Evolutionary conservation across 192 early-diverging fungal species (phyloP).

Genomic region (Allomyces macrogynus): DNA sequence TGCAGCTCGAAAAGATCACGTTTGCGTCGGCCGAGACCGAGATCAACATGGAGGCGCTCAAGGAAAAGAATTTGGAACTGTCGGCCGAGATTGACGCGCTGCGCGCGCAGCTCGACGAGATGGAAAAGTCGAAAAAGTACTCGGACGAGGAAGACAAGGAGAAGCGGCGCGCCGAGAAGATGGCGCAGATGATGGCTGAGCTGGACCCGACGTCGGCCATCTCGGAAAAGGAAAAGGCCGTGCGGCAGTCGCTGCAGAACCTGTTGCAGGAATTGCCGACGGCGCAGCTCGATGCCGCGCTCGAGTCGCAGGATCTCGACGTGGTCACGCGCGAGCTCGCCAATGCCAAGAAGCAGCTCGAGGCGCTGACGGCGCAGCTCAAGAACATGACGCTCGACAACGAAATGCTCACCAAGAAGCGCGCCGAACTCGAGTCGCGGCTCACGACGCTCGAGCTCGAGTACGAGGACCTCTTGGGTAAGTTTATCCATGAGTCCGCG

Average conservation of each 20-base stretch:
- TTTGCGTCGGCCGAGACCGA: constrained; percentile 75
- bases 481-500: constrained; percentile 2
- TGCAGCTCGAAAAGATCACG: constrained; percentile 69
- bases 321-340: constrained; percentile 40
- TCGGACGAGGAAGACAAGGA: constrained; percentile 44
- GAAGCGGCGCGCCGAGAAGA: constrained; percentile 59
- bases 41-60: constrained; percentile 75
- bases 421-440: constrained; percentile 45
- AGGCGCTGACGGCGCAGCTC: constrained; percentile 42
- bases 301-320: constrained; percentile 38
- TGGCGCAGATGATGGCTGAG: constrained; percentile 64
- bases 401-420: constrained; percentile 26
- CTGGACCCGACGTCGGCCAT: constrained; percentile 58
- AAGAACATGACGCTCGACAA: constrained; percentile 38
- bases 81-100: constrained; percentile 48
- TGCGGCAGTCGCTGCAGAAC: constrained; percentile 44
- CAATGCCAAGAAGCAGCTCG: constrained; percentile 37
- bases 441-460: constrained; percentile 50
- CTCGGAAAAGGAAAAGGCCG: constrained; percentile 50
- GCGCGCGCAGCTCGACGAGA: constrained; percentile 40
- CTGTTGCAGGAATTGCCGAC: background rate
- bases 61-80: constrained; percentile 66
- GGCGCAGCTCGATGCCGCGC: constrained; percentile 1
- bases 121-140: constrained; percentile 26
- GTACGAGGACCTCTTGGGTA: constrained; percentile 59